A percentile compares a stretch with the other conserved stretches of the same genome.
These are phyloP conservation scores for Lunasporangiospora selenospora DNA, from an alignment of 192 early-diverging fungal species.

Conservation along the genomic window DNA sequence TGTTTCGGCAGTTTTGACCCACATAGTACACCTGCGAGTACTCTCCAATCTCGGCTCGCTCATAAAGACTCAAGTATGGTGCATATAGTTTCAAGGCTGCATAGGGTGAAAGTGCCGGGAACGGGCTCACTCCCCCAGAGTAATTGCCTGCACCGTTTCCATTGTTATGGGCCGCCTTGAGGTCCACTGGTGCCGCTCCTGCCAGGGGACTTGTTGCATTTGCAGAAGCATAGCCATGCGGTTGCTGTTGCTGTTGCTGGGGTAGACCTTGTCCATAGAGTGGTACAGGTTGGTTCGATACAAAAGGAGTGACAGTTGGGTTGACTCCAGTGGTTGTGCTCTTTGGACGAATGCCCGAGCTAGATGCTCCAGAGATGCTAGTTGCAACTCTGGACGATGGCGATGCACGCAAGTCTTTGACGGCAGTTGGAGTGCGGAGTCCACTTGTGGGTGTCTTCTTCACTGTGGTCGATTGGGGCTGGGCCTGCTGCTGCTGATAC, in stretches of 20 bases:
- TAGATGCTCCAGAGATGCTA: no score
- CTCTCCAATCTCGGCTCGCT: slow-evolving; percentile 88
- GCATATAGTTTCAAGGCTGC: slow-evolving; percentile 69
- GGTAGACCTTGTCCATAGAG: slow-evolving; percentile 40
- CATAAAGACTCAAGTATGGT: slow-evolving; percentile 79
- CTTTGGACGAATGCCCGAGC: slow-evolving; percentile 18
- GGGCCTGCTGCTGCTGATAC: no score
- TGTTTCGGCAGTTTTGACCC: slow-evolving; percentile 69
- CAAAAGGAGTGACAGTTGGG: slow-evolving; percentile 27
- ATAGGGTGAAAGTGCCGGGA: slow-evolving; percentile 60
- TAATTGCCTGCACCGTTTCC: not conserved
- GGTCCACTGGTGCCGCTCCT: slow-evolving; percentile 11
- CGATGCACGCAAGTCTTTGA: slow-evolving; percentile 28
- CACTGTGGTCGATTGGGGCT: no score
- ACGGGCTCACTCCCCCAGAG: slow-evolving; percentile 2
- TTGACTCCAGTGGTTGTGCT: slow-evolving; percentile 3
- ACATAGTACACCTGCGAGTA: slow-evolving; percentile 91
- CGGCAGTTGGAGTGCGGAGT: slow-evolving; percentile 40
- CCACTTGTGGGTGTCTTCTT: slow-evolving; percentile 36
- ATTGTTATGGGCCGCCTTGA: no score
- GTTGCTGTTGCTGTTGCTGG: no score
- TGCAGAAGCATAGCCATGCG: no score
- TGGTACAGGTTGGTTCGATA: slow-evolving; percentile 23
- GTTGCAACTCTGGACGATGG: no score
- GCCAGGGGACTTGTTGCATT: not conserved